Conservation (phyloP, 495 filamentous ascomycete genomes). For the Chaetomium cochliodes region DNA sequence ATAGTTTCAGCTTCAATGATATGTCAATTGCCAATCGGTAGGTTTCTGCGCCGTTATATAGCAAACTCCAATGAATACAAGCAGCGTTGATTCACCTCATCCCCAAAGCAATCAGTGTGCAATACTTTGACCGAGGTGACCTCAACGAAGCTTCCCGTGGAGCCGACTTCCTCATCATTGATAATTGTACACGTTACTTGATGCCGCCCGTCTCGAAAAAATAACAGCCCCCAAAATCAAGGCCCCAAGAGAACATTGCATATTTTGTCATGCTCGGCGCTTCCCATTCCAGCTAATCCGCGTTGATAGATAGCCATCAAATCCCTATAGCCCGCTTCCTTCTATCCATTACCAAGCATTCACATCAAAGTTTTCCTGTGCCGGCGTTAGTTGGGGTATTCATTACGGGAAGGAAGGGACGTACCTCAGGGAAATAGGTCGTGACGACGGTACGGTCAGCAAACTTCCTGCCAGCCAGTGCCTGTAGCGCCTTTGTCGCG, state of each 20-base stretch:
- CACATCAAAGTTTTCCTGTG: slow-evolving; percentile 76
- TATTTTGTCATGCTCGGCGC: not conserved
- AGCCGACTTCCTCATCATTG: not conserved
- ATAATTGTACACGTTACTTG: slow-evolving; percentile 16
- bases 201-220: not conserved
- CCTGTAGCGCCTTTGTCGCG: slow-evolving; percentile 78
- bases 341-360: slow-evolving; percentile 61
- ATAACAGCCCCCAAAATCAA: no score
- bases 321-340: slow-evolving; percentile 1
- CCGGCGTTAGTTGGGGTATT: slow-evolving; percentile 22
- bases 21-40: not conserved
- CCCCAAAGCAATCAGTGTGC: not conserved
- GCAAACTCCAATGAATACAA: slow-evolving; percentile 1
- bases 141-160: not conserved
- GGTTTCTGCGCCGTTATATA: not conserved
- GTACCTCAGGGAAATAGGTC: slow-evolving; percentile 89
- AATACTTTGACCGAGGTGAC: not conserved
- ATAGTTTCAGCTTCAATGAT: not conserved
- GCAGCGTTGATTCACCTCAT: not conserved
- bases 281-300: not conserved
- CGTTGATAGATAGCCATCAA: not conserved
- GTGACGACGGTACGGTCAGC: slow-evolving; percentile 93
- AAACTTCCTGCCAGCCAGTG: slow-evolving; percentile 91
- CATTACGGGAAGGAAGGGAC: slow-evolving; percentile 23
- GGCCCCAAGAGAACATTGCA: not conserved